Percentiles rank a stretch among this genome's conserved stretches.
phyloP scores from a whole-genome alignment of 1,139 yeast genomes.

The Lodderomyces elongisporus region DNA sequence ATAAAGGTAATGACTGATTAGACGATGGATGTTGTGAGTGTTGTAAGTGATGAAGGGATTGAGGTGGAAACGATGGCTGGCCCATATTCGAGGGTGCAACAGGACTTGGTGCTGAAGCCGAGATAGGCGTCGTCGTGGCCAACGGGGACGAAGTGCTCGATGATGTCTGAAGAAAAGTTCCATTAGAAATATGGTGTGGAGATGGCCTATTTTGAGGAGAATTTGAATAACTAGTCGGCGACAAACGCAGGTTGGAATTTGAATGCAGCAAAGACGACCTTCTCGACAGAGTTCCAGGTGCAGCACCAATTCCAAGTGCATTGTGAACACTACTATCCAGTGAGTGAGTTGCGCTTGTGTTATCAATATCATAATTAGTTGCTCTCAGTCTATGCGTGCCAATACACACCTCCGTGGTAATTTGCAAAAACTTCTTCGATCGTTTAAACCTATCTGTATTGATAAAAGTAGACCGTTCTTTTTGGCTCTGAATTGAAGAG shows the following conservation, averaged over 20 bases:
- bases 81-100: not conserved
- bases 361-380: slow-evolving; percentile 1
- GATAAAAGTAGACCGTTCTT: slow-evolving; percentile 46
- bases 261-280: slow-evolving; percentile 18
- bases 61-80: not conserved
- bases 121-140: not conserved
- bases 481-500: slow-evolving; percentile 19
- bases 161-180: not conserved
- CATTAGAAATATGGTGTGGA: slow-evolving; percentile 5
- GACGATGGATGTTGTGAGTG: slow-evolving; percentile 1
- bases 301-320: not conserved
- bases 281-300: slow-evolving; percentile 14
- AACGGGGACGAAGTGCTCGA: slow-evolving; percentile 3
- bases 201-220: slow-evolving; percentile 7
- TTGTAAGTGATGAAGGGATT: too few species aligned
- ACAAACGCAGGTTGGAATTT: slow-evolving; percentile 10
- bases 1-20: not conserved
- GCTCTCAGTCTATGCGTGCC: slow-evolving; percentile 62
- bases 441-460: slow-evolving; percentile 76
- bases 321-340: not conserved
- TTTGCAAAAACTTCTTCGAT: slow-evolving; percentile 68
- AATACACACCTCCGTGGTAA: slow-evolving; percentile 72
- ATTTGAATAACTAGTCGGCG: slow-evolving; percentile 12
- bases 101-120: slow-evolving; percentile 1
- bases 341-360: slow-evolving; percentile 1